Percentiles rank a stretch among this genome's conserved stretches.
Evolutionary conservation across 257 asterid species (phyloP).

Genomic region (Solanum megistacrolobum): DNA sequence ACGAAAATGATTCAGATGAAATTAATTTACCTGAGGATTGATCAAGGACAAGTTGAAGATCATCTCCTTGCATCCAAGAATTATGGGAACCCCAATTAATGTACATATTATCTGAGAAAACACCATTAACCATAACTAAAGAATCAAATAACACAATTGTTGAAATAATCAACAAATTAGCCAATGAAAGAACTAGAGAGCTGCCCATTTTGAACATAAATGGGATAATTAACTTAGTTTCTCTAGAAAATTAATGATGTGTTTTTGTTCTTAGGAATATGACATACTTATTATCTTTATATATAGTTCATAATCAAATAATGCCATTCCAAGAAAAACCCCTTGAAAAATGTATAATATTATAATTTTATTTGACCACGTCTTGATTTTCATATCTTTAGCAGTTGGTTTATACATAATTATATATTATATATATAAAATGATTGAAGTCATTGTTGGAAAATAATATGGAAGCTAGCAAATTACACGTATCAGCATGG

Average conservation of each 20-base stretch:
- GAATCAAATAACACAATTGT: background rate
- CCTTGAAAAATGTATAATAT: background rate
- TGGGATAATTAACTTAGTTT: background rate
- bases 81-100: background rate
- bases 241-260: background rate
- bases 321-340: background rate
- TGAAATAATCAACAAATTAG: constrained; percentile 1
- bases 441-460: background rate
- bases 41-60: background rate
- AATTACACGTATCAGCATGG: background rate
- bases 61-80: constrained; percentile 3
- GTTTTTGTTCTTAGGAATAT: background rate
- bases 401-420: background rate
- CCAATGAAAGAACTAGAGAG: background rate
- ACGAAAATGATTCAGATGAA: background rate
- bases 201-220: background rate
- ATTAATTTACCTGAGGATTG: background rate
- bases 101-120: background rate
- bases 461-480: background rate
- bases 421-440: background rate
- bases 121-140: background rate
- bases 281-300: background rate
- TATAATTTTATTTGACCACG: background rate
- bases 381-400: background rate
- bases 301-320: background rate